phyloP scores from a whole-genome alignment of 192 early-diverging fungal genomes.

The Polychytrium aggregatum region DNA sequence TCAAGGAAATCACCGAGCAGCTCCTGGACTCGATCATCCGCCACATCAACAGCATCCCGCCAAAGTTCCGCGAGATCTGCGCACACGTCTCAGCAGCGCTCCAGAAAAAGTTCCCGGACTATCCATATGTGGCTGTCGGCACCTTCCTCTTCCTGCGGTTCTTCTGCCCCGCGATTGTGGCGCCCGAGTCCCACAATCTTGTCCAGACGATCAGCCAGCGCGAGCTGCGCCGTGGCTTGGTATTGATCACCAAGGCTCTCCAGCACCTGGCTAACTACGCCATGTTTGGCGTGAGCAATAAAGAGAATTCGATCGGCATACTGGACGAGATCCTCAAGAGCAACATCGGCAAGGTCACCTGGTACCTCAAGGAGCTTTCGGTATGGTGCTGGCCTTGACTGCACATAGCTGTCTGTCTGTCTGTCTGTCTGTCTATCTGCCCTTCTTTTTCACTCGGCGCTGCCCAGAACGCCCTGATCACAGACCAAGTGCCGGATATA shows the following conservation, averaged over 20 bases:
- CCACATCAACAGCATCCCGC: constrained; percentile 58
- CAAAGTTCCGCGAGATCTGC: constrained; percentile 68
- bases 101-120: constrained; percentile 68
- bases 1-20: constrained; percentile 59
- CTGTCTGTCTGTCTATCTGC: too few relatives aligned
- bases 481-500: neutral
- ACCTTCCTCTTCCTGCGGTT: constrained; percentile 93
- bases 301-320: constrained; percentile 88
- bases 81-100: constrained; percentile 68
- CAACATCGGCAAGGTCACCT: constrained; percentile 69
- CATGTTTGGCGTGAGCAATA: constrained; percentile 74
- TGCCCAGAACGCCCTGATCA: neutral
- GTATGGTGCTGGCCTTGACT: too few relatives aligned
- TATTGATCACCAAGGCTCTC: constrained; percentile 89
- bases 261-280: constrained; percentile 95
- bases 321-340: constrained; percentile 80
- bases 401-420: too few relatives aligned
- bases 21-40: constrained; percentile 78
- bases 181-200: constrained; percentile 75
- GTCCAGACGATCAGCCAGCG: constrained; percentile 49
- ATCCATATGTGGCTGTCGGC: constrained; percentile 78
- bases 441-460: too few relatives aligned
- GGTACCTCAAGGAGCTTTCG: constrained; percentile 72
- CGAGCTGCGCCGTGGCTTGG: constrained; percentile 72
- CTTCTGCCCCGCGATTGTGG: constrained; percentile 89